phyloP scores from a whole-genome alignment of 495 filamentous ascomycete genomes.

The Letharia lupina region DNA sequence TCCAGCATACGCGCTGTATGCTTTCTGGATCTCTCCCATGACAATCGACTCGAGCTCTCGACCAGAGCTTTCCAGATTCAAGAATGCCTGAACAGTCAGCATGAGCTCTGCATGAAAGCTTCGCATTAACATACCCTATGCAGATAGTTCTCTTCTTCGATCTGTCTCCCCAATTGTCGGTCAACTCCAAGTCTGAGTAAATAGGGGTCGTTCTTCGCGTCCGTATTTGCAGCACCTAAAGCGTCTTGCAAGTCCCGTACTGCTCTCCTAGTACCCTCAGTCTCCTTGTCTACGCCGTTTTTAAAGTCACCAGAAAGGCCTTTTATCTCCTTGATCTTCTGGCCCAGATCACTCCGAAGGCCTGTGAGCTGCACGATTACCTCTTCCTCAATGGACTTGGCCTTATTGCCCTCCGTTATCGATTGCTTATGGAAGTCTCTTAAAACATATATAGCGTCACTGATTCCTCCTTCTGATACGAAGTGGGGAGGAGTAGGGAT shows the following conservation, averaged over 20 bases:
- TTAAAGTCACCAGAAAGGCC: constrained; percentile 88
- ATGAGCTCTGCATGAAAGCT: constrained; percentile 5
- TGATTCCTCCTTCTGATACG: constrained; percentile 67
- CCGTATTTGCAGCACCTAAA: constrained; percentile 66
- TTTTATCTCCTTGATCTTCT: constrained; percentile 98
- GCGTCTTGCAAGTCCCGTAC: constrained; percentile 73
- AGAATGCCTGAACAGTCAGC: constrained; percentile 61
- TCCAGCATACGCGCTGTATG: constrained; percentile 83
- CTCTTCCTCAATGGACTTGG: constrained; percentile 80
- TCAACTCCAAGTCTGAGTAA: constrained; percentile 77
- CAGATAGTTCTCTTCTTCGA: constrained; percentile 95
- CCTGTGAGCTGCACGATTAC: constrained; percentile 81
- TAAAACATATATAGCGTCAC: constrained; percentile 75
- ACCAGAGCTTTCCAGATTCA: constrained; percentile 91
- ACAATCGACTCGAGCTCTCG: constrained; percentile 92
- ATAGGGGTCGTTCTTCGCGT: constrained; percentile 82
- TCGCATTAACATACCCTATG: constrained; percentile 59
- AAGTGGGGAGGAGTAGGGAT: constrained; percentile 64
- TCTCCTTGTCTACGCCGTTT: constrained; percentile 56
- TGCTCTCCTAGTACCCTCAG: constrained; percentile 50
- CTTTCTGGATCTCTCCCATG: constrained; percentile 93
- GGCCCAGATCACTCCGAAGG: constrained; percentile 75
- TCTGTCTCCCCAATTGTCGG: constrained; percentile 78
- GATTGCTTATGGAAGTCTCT: constrained; percentile 73
- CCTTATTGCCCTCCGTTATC: constrained; percentile 78